These are phyloP conservation scores for Yarrowia galli DNA, from an alignment of 1,139 yeast species.

Conservation along the genomic window DNA sequence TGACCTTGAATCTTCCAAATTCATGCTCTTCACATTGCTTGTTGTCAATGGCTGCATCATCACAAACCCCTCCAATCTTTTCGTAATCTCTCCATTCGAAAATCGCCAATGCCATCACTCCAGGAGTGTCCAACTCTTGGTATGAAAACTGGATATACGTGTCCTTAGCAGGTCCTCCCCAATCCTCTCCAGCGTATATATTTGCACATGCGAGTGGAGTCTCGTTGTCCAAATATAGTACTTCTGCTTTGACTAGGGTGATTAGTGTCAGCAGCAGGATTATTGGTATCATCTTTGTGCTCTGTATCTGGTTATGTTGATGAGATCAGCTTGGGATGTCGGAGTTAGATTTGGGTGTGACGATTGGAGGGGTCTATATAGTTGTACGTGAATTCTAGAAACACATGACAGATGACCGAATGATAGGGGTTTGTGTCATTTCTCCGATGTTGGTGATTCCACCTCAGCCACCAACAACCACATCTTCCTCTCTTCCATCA, in stretches of 20 bases:
- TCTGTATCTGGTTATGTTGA: neutral
- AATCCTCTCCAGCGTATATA: neutral
- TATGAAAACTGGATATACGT: constrained; percentile 11
- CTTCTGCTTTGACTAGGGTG: neutral
- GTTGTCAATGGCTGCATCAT: neutral
- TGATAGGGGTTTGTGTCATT: too few relatives aligned
- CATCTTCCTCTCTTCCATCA: too few relatives aligned
- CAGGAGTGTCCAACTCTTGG: neutral
- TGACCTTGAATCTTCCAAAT: neutral
- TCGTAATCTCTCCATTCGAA: constrained; percentile 9
- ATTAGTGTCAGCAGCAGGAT: neutral
- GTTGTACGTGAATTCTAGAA: too few relatives aligned
- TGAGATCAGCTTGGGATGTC: neutral
- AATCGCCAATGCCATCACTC: constrained; percentile 11
- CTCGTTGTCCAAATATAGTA: constrained; percentile 10
- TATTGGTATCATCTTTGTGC: constrained; percentile 1
- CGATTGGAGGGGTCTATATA: too few relatives aligned
- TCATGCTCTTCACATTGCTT: neutral
- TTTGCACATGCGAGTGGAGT: constrained; percentile 9
- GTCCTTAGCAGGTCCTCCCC: neutral
- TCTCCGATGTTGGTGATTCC: too few relatives aligned
- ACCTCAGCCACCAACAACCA: too few relatives aligned
- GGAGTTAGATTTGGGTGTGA: too few relatives aligned
- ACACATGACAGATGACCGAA: too few relatives aligned
- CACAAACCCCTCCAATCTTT: neutral